Conservation (phyloP, 148 eudicot genomes). For the Spergularia marina region DNA sequence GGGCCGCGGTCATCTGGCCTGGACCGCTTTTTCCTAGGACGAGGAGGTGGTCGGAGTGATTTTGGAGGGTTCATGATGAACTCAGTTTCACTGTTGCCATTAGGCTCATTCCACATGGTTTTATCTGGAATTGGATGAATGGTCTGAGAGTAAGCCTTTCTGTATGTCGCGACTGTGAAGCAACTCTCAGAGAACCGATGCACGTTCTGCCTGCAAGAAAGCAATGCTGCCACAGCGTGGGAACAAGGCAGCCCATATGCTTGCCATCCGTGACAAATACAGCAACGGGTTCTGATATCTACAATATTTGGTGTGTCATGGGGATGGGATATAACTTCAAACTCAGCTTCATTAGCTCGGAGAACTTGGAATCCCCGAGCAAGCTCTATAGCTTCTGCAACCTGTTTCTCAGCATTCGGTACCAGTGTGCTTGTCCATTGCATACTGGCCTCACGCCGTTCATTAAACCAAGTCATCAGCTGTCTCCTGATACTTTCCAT, state of each 20-base stretch:
- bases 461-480: constrained; percentile 72
- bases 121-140: constrained; percentile 69
- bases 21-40: constrained; percentile 51
- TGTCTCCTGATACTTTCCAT: constrained; percentile 72
- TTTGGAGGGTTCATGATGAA: constrained; percentile 59
- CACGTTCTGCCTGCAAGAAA: constrained; percentile 71
- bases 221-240: constrained; percentile 71
- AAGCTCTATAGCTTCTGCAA: constrained; percentile 54
- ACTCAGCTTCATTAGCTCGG: constrained; percentile 66
- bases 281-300: constrained; percentile 59
- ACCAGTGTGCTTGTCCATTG: constrained; percentile 59
- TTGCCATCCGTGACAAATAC: constrained; percentile 70
- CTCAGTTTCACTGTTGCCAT: neutral
- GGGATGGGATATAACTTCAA: constrained; percentile 63
- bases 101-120: constrained; percentile 44
- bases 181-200: constrained; percentile 66
- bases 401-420: constrained; percentile 57
- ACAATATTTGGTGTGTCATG: constrained; percentile 54
- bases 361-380: constrained; percentile 58
- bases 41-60: constrained; percentile 46
- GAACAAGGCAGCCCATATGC: constrained; percentile 67
- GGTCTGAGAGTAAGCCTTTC: constrained; percentile 65
- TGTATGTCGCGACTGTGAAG: constrained; percentile 58
- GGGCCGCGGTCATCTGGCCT: constrained; percentile 40
- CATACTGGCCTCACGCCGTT: constrained; percentile 61